Conservation (phyloP, 345 rosid genomes). For the Brassica rapa region DNA sequence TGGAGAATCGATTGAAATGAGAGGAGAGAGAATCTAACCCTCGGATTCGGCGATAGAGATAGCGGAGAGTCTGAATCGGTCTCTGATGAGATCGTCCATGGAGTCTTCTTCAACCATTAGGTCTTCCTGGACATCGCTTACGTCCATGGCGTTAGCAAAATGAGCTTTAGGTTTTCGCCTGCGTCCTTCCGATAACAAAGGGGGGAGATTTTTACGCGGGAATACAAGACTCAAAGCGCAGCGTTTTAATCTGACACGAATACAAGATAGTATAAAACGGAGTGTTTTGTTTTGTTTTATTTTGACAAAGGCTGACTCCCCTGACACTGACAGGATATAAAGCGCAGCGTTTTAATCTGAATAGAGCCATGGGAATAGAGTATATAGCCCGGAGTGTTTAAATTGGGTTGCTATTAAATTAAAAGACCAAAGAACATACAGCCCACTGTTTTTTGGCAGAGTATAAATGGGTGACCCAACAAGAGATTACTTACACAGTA, state of each 20-base stretch:
- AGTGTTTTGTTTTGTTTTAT: too few relatives aligned
- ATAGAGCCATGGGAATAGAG: too few relatives aligned
- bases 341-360: too few relatives aligned
- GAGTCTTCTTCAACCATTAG: conserved; percentile 46
- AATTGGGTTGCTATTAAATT: too few relatives aligned
- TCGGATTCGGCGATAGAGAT: conserved; percentile 77
- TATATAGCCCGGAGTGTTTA: too few relatives aligned
- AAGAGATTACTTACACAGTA: too few relatives aligned
- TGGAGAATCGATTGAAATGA: conserved; percentile 11
- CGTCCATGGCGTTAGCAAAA: conserved; percentile 48
- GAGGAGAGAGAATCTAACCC: conserved; percentile 46
- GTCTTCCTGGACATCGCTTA: conserved; percentile 50
- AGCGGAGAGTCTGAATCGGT: conserved; percentile 77
- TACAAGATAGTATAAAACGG: neutral
- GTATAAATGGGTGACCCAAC: too few relatives aligned
- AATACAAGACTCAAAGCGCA: neutral
- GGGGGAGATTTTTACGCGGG: conserved; percentile 20
- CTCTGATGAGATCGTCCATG: conserved; percentile 57
- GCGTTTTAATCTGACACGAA: neutral
- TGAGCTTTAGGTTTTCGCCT: conserved; percentile 13
- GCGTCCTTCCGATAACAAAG: conserved; percentile 8
- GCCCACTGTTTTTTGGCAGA: too few relatives aligned
- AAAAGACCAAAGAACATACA: too few relatives aligned
- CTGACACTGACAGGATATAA: too few relatives aligned
- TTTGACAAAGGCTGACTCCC: too few relatives aligned